These are phyloP conservation scores for Pilaira anomala DNA, from an alignment of 192 early-diverging fungal species.

Conservation along the genomic window DNA sequence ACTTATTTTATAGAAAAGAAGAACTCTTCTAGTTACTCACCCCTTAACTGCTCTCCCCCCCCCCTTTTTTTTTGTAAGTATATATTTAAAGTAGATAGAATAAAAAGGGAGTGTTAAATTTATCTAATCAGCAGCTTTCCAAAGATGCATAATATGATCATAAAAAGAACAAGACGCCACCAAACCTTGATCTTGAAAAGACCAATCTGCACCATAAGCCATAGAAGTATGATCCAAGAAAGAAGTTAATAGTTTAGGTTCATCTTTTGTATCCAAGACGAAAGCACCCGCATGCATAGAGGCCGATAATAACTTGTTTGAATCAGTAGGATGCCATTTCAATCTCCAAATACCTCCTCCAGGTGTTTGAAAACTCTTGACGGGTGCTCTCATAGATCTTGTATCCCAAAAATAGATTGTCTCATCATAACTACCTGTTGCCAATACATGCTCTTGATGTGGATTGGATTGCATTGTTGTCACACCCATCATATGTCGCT, in stretches of 20 bases:
- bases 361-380: conserved; percentile 64
- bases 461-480: conserved; percentile 87
- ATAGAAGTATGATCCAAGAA: conserved; percentile 76
- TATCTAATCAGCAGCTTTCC: conserved; percentile 39
- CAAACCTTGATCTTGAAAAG: conserved; percentile 46
- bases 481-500: conserved; percentile 86
- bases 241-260: conserved; percentile 22
- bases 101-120: not conserved
- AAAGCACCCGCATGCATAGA: conserved; percentile 94
- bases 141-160: conserved; percentile 71
- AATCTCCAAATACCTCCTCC: conserved; percentile 95
- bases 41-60: not conserved
- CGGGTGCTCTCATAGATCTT: conserved; percentile 72
- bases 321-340: conserved; percentile 85
- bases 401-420: conserved; percentile 88
- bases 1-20: too few relatives aligned
- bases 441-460: conserved; percentile 71
- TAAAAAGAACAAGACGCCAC: conserved; percentile 79
- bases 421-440: conserved; percentile 94
- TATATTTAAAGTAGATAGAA: not conserved
- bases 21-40: too few relatives aligned
- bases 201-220: conserved; percentile 79
- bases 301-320: conserved; percentile 65
- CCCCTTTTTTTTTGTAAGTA: not conserved
- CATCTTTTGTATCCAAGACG: conserved; percentile 43